Evolutionary conservation across 2,329 filamentous ascomycete genomes (phyloP).

Genomic region (Fusarium pseudonygamai): DNA sequence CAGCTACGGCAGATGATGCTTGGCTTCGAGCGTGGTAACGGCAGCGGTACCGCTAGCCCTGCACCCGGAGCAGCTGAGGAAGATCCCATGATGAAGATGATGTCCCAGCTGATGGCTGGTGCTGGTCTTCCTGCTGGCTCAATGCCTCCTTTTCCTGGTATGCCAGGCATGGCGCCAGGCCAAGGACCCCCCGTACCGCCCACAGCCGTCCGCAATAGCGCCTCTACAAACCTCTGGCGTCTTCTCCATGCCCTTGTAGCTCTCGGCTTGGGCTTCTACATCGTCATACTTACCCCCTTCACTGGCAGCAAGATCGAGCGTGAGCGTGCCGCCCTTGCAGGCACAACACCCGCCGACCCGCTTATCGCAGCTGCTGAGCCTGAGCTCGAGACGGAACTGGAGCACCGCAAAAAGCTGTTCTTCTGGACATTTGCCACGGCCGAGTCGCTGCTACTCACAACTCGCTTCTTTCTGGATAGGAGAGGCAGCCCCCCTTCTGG

Average conservation of each 20-base stretch:
- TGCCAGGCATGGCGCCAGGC: constrained; percentile 47
- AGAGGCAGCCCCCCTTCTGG: constrained; percentile 66
- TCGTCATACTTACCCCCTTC: constrained; percentile 74
- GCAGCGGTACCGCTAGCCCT: constrained; percentile 39
- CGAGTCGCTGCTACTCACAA: constrained; percentile 77
- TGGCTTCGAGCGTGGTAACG: constrained; percentile 55
- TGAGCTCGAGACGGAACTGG: constrained; percentile 45
- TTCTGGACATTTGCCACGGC: constrained; percentile 85
- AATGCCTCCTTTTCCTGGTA: constrained; percentile 48
- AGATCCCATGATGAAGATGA: constrained; percentile 68
- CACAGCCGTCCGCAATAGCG: constrained; percentile 42
- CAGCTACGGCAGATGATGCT: constrained; percentile 73
- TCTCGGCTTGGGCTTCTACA: constrained; percentile 74
- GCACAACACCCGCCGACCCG: constrained; percentile 37
- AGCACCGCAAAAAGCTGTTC: constrained; percentile 57
- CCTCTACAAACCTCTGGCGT: constrained; percentile 69
- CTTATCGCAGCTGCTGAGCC: constrained; percentile 35
- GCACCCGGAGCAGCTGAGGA: constrained; percentile 37
- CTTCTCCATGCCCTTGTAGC: constrained; percentile 79
- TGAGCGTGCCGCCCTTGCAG: constrained; percentile 51
- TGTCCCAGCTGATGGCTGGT: constrained; percentile 75
- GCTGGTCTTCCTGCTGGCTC: constrained; percentile 45
- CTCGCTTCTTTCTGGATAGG: constrained; percentile 75
- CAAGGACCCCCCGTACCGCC: constrained; percentile 47
- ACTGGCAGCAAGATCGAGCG: constrained; percentile 71